Base-by-base conservation (phyloP, 2,329 filamentous ascomycete species). In the Beauveria rudraprayagi region DNA sequence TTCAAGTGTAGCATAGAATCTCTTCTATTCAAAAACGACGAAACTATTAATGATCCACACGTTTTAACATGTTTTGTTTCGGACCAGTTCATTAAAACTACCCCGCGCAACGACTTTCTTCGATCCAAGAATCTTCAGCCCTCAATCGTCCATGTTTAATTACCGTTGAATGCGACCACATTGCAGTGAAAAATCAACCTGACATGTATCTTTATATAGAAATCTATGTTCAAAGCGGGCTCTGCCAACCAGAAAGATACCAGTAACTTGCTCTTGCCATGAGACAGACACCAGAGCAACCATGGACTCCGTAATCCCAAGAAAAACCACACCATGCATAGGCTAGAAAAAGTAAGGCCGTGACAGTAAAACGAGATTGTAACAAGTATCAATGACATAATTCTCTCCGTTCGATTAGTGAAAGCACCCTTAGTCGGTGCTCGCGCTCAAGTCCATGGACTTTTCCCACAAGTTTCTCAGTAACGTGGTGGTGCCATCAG, bases 381-480 rank as follows among this genome's bases (percentile, higher is more conserved):
- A 34, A 34, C 37, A 7, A 3, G 24, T 37, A 44, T 52, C 24
- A 51, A 14, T n/a, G n/a, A 26, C n/a, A 40, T 14, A 9, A 26
- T 4, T 2, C 14, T 14, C 9, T 24, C 16, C n/a, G 17, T n/a
- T 30, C 50, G 26, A 6, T 14, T 9, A 41, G 26, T 40, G 16
- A 8, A 48, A 41, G 2, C 17, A 17, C 40, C 5, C 9, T 19
- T 47, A 60, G 41, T 70, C 67, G 11, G 68, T 66, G 67, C 83
- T 85, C 30, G 80, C 79, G 66, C 81, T 81, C 62, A 85, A 72
- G 66, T 85, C 82, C 70, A 78, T 74, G 54, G 77, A 81, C 75
- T 83, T 86, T 51, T 87, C 83, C 84, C 84, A 87, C 54, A 87
- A 70, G 64, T 81, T 82, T 60, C 83, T 75, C 58, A 87, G 71